Evolutionary conservation across 495 filamentous ascomycete species (phyloP).

Genomic region (Penicillium fimorum): DNA sequence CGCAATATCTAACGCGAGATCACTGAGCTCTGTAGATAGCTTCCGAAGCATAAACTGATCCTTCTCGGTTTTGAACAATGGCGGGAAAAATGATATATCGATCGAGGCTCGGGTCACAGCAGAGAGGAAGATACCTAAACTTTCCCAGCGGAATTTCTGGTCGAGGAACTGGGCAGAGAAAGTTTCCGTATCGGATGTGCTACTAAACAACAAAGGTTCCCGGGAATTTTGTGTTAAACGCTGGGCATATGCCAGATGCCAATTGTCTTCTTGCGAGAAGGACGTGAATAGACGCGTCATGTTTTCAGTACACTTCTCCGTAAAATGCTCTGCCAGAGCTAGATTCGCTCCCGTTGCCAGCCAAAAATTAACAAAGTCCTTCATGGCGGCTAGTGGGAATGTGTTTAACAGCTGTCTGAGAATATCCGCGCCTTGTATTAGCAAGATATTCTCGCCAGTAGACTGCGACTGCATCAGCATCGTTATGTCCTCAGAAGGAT

Average conservation of each 20-base stretch:
- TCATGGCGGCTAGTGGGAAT: slow-evolving; percentile 29
- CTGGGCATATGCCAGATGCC: slow-evolving; percentile 33
- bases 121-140: slow-evolving; percentile 38
- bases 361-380: slow-evolving; percentile 34
- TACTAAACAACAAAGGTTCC: slow-evolving; percentile 27
- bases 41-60: slow-evolving; percentile 29
- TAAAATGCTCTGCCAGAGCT: slow-evolving; percentile 34
- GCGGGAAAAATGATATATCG: slow-evolving; percentile 34
- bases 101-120: slow-evolving; percentile 39
- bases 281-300: slow-evolving; percentile 26
- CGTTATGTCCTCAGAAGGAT: slow-evolving; percentile 2
- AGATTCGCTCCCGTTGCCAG: slow-evolving; percentile 36
- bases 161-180: slow-evolving; percentile 38
- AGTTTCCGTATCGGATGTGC: slow-evolving; percentile 17
- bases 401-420: slow-evolving; percentile 25
- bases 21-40: slow-evolving; percentile 29
- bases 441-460: slow-evolving; percentile 25
- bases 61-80: slow-evolving; percentile 31
- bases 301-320: slow-evolving; percentile 29
- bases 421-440: slow-evolving; percentile 29
- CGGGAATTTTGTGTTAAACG: slow-evolving; percentile 36
- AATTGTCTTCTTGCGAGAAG: slow-evolving; percentile 26
- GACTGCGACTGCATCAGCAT: slow-evolving; percentile 14
- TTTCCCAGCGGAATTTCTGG: slow-evolving; percentile 43
- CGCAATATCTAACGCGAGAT: slow-evolving; percentile 36